Conservation (phyloP, 1,139 yeast genomes). For the Blastobotrys serpentis region DNA sequence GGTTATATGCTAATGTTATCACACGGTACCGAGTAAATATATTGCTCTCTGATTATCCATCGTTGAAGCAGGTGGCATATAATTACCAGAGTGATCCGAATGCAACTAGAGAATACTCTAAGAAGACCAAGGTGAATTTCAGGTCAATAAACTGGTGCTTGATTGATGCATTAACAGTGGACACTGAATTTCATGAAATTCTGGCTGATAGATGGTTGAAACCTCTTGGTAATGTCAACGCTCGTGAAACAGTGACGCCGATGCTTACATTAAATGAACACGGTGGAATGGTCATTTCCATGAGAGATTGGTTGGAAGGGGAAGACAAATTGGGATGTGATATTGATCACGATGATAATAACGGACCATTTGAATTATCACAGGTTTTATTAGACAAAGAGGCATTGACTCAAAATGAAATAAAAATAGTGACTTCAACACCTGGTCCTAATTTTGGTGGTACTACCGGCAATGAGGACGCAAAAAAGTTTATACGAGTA, state of each 20-base stretch:
- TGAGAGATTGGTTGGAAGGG: slow-evolving; percentile 79
- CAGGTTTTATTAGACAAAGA: slow-evolving; percentile 81
- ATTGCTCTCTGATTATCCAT: slow-evolving; percentile 80
- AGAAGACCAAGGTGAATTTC: slow-evolving; percentile 74
- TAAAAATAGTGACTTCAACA: slow-evolving; percentile 64
- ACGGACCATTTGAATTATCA: slow-evolving; percentile 50
- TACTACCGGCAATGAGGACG: slow-evolving; percentile 42
- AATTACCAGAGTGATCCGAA: slow-evolving; percentile 92
- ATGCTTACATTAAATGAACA: slow-evolving; percentile 86
- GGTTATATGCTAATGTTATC: slow-evolving; percentile 79
- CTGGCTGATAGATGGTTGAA: slow-evolving; percentile 87
- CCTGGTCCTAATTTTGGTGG: slow-evolving; percentile 39
- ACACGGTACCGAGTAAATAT: slow-evolving; percentile 71
- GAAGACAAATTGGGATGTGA: slow-evolving; percentile 56
- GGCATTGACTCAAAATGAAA: slow-evolving; percentile 73
- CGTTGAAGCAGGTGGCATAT: slow-evolving; percentile 88
- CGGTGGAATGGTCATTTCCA: slow-evolving; percentile 92
- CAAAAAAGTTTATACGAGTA: slow-evolving; percentile 57
- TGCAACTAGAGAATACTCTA: slow-evolving; percentile 73
- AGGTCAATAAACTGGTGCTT: slow-evolving; percentile 84
- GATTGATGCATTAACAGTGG: slow-evolving; percentile 87
- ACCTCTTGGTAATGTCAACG: slow-evolving; percentile 81
- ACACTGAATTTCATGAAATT: slow-evolving; percentile 89
- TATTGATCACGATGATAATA: slow-evolving; percentile 23
- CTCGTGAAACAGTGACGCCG: slow-evolving; percentile 82